A percentile compares a stretch with the other conserved stretches of the same genome.
phyloP scores from a whole-genome alignment of 495 filamentous ascomycete species.

The Podospora conica region DNA sequence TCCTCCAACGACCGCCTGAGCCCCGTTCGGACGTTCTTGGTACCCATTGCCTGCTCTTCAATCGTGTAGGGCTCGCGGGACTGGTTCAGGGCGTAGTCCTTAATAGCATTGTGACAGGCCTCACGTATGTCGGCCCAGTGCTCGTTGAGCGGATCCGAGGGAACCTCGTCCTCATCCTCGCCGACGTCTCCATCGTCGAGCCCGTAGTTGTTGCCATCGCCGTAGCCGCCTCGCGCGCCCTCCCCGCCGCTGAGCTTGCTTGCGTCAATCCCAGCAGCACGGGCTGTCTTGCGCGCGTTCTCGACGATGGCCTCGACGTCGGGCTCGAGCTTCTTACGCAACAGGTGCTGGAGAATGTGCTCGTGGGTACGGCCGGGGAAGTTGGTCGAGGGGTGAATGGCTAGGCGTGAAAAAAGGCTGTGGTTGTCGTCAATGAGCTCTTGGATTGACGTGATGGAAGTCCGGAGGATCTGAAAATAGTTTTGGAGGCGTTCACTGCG shows the following conservation, averaged over 20 bases:
- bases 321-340: conserved; percentile 78
- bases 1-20: conserved; percentile 52
- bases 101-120: conserved; percentile 30
- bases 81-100: conserved; percentile 41
- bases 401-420: conserved; percentile 54
- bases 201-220: conserved; percentile 27
- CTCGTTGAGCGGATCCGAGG: conserved; percentile 35
- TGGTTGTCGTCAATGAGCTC: conserved; percentile 52
- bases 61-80: conserved; percentile 54
- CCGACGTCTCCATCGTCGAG: conserved; percentile 20
- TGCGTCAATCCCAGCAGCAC: conserved; percentile 14
- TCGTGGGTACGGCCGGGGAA: conserved; percentile 69
- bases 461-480: conserved; percentile 58
- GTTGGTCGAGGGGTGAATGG: conserved; percentile 67
- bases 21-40: conserved; percentile 68
- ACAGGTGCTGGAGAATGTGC: conserved; percentile 52
- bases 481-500: conserved; percentile 62
- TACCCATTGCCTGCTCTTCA: conserved; percentile 58
- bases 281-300: conserved; percentile 45
- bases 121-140: conserved; percentile 38
- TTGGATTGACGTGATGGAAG: conserved; percentile 54
- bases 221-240: conserved; percentile 5
- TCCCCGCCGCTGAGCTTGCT: conserved; percentile 15
- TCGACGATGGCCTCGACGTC: conserved; percentile 66
- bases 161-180: conserved; percentile 27